These are phyloP conservation scores for Saccharomyces hybrid DNA, from an alignment of 1,139 yeast species.

Conservation along the genomic window DNA sequence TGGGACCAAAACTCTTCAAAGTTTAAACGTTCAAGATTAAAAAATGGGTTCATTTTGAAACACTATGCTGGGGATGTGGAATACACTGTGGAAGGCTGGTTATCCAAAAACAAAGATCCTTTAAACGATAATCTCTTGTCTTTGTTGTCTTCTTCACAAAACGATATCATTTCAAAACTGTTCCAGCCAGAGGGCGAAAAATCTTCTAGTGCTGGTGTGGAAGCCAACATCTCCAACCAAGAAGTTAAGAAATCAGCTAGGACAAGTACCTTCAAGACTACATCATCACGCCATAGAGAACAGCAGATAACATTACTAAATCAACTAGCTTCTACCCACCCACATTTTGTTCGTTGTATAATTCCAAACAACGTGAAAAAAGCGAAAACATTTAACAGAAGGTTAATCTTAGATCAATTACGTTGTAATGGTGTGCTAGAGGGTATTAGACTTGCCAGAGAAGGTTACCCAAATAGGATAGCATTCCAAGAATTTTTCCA, in stretches of 20 bases:
- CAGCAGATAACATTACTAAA: slow-evolving; percentile 67
- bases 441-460: slow-evolving; percentile 93
- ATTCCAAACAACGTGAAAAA: slow-evolving; percentile 76
- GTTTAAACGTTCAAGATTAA: slow-evolving; percentile 61
- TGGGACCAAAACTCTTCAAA: slow-evolving; percentile 55
- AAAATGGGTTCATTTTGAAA: slow-evolving; percentile 66
- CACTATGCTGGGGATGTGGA: slow-evolving; percentile 97
- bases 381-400: slow-evolving; percentile 65
- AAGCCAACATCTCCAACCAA: not conserved
- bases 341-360: slow-evolving; percentile 95
- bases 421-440: slow-evolving; percentile 97
- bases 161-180: slow-evolving; percentile 42
- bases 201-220: not conserved
- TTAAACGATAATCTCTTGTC: slow-evolving; percentile 66
- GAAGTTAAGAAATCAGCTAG: slow-evolving; percentile 6
- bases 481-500: slow-evolving; percentile 71
- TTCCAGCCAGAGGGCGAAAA: slow-evolving; percentile 29
- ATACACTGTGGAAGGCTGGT: slow-evolving; percentile 86
- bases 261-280: slow-evolving; percentile 53
- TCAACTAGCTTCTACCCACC: slow-evolving; percentile 74
- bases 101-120: slow-evolving; percentile 92
- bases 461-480: slow-evolving; percentile 93
- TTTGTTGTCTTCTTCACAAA: slow-evolving; percentile 49
- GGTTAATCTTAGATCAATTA: slow-evolving; percentile 75
- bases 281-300: slow-evolving; percentile 78